Conservation (phyloP, 1,284 basidiomycete species). For the Trichosporon ovoides region DNA sequence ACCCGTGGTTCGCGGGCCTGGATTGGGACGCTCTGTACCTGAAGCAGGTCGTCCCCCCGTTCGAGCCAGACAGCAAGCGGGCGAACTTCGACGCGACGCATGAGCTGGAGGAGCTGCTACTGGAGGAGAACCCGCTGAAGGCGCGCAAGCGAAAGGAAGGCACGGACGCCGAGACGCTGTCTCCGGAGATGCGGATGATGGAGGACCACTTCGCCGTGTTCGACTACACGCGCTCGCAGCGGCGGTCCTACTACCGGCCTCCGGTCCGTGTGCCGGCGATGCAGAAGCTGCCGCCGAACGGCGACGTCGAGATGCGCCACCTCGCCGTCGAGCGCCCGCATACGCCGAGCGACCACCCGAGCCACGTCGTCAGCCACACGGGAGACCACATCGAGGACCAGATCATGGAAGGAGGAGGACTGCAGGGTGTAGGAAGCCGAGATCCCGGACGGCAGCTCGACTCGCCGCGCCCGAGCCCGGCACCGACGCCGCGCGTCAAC, state of each 20-base stretch:
- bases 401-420: constrained; percentile 48
- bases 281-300: constrained; percentile 26
- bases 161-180: constrained; percentile 76
- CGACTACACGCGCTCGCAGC: constrained; percentile 43
- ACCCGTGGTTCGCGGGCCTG: constrained; percentile 82
- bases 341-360: constrained; percentile 13
- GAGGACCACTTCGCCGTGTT: constrained; percentile 69
- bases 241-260: constrained; percentile 45
- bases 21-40: constrained; percentile 80
- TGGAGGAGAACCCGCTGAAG: constrained; percentile 96
- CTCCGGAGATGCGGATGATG: constrained; percentile 90
- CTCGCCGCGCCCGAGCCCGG: neutral
- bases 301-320: constrained; percentile 10
- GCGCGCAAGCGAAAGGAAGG: constrained; percentile 86
- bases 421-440: constrained; percentile 37
- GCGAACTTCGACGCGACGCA: constrained; percentile 99
- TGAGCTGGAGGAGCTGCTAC: constrained; percentile 87
- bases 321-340: neutral
- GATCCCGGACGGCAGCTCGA: constrained; percentile 20
- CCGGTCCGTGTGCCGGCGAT: constrained; percentile 14
- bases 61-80: constrained; percentile 94
- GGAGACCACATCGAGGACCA: constrained; percentile 47
- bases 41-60: constrained; percentile 77
- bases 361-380: constrained; percentile 33
- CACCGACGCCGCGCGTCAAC: neutral